A percentile compares a stretch with the other conserved stretches of the same genome.
These are phyloP conservation scores for Saturnispora sekii DNA, from an alignment of 805 yeast species.

Conservation along the genomic window DNA sequence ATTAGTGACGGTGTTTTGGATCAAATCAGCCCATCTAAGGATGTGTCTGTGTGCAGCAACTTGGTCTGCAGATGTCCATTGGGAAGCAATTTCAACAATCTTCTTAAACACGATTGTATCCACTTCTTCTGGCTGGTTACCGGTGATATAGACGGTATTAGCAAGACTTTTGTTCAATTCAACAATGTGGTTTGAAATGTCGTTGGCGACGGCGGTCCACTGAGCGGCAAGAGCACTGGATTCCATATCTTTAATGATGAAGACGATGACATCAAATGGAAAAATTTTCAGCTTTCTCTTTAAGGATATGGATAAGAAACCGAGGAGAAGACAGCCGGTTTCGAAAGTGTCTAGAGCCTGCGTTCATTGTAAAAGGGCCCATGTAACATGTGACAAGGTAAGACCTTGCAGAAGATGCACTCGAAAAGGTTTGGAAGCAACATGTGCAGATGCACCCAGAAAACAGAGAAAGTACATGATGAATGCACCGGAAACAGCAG, in stretches of 20 bases:
- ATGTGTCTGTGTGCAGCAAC: constrained; percentile 68
- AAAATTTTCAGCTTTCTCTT: neutral
- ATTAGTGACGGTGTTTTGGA: constrained; percentile 52
- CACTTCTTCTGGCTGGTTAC: constrained; percentile 54
- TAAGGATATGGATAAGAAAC: neutral
- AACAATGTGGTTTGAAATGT: constrained; percentile 39
- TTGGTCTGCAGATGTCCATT: constrained; percentile 45
- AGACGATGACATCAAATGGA: neutral
- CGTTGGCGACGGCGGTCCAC: constrained; percentile 59
- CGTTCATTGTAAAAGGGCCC: constrained; percentile 81
- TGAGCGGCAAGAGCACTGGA: constrained; percentile 60
- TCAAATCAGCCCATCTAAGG: constrained; percentile 83
- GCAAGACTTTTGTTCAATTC: constrained; percentile 64
- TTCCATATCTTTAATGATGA: constrained; percentile 16
- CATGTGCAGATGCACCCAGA: constrained; percentile 86
- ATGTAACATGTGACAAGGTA: constrained; percentile 76
- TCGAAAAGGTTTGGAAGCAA: constrained; percentile 50
- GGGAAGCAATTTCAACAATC: constrained; percentile 49
- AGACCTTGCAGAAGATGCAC: constrained; percentile 66
- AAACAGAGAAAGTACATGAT: constrained; percentile 73
- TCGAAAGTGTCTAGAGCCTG: constrained; percentile 83
- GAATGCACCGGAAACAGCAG: constrained; percentile 42
- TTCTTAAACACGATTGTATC: constrained; percentile 65
- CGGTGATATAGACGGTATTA: constrained; percentile 60
- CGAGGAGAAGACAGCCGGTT: constrained; percentile 26